Conservation (phyloP, 148 eudicot species). For the Pharnaceum exiguum region DNA sequence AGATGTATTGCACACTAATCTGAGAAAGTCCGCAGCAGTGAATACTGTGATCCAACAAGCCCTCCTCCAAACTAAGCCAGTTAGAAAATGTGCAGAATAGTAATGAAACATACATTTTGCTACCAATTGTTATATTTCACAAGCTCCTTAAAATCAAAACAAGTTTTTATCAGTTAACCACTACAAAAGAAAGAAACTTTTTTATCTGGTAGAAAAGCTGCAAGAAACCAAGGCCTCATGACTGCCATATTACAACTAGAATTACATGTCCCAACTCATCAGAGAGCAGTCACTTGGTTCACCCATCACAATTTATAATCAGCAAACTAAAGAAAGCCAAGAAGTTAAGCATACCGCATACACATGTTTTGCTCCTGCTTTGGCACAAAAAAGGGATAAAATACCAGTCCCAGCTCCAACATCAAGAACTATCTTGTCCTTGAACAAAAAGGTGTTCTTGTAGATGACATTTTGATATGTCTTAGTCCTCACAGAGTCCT, state of each 20-base stretch:
- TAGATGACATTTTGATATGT: constrained; percentile 92
- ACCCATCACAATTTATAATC: not conserved
- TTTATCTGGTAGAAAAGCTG: too few relatives aligned
- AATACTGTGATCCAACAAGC: not conserved
- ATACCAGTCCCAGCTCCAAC: constrained; percentile 99
- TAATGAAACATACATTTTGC: too few relatives aligned
- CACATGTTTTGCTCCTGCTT: constrained; percentile 98
- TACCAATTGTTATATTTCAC: too few relatives aligned
- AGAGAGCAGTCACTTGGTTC: too few relatives aligned
- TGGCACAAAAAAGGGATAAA: constrained; percentile 93
- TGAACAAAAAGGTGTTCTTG: constrained; percentile 69
- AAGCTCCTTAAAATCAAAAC: too few relatives aligned
- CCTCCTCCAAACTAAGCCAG: too few relatives aligned
- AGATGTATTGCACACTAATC: not conserved
- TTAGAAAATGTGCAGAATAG: too few relatives aligned
- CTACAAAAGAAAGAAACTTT: too few relatives aligned
- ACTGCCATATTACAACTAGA: too few relatives aligned
- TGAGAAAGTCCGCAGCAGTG: not conserved
- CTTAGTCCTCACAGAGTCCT: constrained; percentile 90
- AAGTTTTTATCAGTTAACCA: too few relatives aligned
- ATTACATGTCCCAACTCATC: too few relatives aligned
- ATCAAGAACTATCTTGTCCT: constrained; percentile 92
- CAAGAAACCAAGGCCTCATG: too few relatives aligned
- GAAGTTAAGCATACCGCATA: constrained; percentile 60
- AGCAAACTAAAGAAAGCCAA: not conserved